phyloP scores from a whole-genome alignment of 225 moss, liverwort and hornwort genomes.

The Bryoerythrophyllum caledonicum region DNA sequence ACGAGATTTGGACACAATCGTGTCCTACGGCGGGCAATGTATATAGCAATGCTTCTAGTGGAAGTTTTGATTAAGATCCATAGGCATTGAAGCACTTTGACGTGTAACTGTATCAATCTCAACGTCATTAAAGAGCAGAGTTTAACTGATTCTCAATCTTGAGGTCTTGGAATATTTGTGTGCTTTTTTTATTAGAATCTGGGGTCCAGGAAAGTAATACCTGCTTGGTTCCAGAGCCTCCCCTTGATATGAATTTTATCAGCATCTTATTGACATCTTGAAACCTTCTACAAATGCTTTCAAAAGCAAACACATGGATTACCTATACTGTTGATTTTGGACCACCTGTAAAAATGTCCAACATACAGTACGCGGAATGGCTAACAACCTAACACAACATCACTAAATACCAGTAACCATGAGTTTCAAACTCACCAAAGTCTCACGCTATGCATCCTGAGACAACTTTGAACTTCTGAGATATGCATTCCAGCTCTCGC shows the following conservation, averaged over 20 bases:
- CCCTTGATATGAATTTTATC: too few relatives aligned
- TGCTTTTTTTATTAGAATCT: neutral
- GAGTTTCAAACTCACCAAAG: too few relatives aligned
- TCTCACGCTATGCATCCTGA: neutral
- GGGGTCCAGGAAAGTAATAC: neutral
- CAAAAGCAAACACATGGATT: too few relatives aligned
- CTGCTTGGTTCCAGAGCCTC: neutral
- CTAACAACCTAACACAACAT: too few relatives aligned
- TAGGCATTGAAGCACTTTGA: constrained; percentile 34
- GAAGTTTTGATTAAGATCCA: constrained; percentile 34
- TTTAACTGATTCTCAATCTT: neutral
- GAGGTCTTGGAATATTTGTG: neutral
- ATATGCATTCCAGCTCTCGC: neutral
- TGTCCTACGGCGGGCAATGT: constrained; percentile 44
- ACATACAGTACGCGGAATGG: too few relatives aligned
- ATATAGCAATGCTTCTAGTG: constrained; percentile 39
- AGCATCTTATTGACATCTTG: too few relatives aligned
- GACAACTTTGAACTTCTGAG: neutral
- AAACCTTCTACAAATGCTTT: too few relatives aligned
- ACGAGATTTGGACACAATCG: constrained; percentile 46
- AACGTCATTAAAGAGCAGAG: neutral
- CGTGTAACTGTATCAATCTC: constrained; percentile 15
- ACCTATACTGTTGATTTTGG: too few relatives aligned
- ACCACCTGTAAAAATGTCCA: too few relatives aligned
- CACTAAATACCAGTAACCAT: too few relatives aligned